A percentile compares a stretch with the other conserved stretches of the same genome.
Evolutionary conservation across 2,329 filamentous ascomycete species (phyloP).

Genomic region (Pseudofabraea citricarpa): DNA sequence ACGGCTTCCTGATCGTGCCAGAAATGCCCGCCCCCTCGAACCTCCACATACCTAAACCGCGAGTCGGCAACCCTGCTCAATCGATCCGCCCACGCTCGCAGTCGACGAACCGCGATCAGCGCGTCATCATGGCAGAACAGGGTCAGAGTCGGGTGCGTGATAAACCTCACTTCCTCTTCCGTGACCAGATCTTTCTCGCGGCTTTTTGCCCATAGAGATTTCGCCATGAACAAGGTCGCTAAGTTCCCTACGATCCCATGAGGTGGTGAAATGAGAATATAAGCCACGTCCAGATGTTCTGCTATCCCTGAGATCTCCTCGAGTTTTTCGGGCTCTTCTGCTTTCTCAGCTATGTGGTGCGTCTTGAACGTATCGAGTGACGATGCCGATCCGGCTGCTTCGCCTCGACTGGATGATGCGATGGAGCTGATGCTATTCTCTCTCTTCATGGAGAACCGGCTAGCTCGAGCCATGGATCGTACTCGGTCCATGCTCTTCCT

Average conservation of each 20-base stretch:
- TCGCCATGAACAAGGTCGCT: constrained; percentile 44
- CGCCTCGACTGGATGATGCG: constrained; percentile 19
- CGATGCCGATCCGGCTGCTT: constrained; percentile 20
- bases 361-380: constrained; percentile 5
- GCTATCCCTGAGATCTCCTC: constrained; percentile 12
- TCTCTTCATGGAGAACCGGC: constrained; percentile 22
- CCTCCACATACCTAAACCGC: constrained; percentile 36
- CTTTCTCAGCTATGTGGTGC: not conserved
- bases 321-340: constrained; percentile 1
- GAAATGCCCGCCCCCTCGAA: constrained; percentile 47
- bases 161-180: constrained; percentile 47
- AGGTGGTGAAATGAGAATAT: constrained; percentile 65
- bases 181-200: constrained; percentile 23
- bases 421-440: constrained; percentile 19
- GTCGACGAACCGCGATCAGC: constrained; percentile 63
- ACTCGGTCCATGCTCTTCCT: constrained; percentile 35
- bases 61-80: constrained; percentile 29
- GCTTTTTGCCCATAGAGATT: constrained; percentile 2
- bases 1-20: constrained; percentile 32
- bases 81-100: constrained; percentile 60
- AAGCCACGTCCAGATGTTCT: constrained; percentile 37
- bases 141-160: constrained; percentile 56
- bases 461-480: constrained; percentile 22
- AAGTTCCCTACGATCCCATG: constrained; percentile 55
- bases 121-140: constrained; percentile 72